Conservation (phyloP, 2,329 filamentous ascomycete genomes). For the Pseudonectria buxi region DNA sequence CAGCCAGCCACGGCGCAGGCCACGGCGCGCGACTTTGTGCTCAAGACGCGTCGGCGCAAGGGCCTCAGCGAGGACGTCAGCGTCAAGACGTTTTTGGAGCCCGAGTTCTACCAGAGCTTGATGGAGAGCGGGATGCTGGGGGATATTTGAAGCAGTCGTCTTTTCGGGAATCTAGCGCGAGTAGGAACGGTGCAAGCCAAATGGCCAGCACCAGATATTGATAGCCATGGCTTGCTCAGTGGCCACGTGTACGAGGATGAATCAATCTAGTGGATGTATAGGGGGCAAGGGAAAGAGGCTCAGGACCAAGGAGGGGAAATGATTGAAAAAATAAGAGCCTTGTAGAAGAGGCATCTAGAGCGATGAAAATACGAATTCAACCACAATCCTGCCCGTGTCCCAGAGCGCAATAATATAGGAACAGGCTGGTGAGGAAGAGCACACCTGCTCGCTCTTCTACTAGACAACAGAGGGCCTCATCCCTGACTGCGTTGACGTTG, state of each 20-base stretch:
- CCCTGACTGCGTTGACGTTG: no score
- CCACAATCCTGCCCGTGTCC: no score
- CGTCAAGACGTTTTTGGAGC: slow-evolving; percentile 92
- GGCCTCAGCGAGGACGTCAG: slow-evolving; percentile 92
- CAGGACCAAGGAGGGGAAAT: not conserved
- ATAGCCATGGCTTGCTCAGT: no score
- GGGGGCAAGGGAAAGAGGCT: slow-evolving; percentile 7
- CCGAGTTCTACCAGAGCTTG: slow-evolving; percentile 81
- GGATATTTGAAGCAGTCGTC: slow-evolving; percentile 25
- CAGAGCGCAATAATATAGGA: no score
- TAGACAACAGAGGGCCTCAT: no score
- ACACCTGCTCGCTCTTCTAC: no score
- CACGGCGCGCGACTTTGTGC: slow-evolving; percentile 88
- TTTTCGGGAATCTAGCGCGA: slow-evolving; percentile 2
- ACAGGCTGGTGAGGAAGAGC: no score
- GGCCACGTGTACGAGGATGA: slow-evolving; percentile 13
- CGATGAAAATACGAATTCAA: no score
- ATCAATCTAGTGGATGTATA: slow-evolving; percentile 2
- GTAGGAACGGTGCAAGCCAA: slow-evolving; percentile 3
- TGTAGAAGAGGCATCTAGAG: no score
- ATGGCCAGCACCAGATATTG: slow-evolving; percentile 6
- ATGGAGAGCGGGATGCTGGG: slow-evolving; percentile 86
- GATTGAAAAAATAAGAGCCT: not conserved
- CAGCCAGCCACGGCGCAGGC: slow-evolving; percentile 85
- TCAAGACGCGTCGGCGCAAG: slow-evolving; percentile 91